Conservation (phyloP, 108 stramenopile species). For the Fragilaria radians region DNA sequence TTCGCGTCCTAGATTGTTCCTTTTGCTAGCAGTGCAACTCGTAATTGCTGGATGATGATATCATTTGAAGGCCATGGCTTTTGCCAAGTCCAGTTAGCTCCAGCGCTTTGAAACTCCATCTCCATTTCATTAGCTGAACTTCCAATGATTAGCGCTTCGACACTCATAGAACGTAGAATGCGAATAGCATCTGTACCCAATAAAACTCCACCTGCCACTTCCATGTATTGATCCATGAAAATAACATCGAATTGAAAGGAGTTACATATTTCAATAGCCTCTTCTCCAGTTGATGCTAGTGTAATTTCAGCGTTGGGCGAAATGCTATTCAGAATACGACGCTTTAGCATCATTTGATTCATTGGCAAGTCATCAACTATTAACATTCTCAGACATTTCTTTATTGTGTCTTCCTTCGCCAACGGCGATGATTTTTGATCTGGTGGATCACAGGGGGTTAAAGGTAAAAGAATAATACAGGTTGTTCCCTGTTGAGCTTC, state of each 20-base stretch:
- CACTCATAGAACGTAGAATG: conserved; percentile 16
- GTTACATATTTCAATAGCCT: too few species aligned
- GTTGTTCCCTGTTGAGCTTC: conserved; percentile 6
- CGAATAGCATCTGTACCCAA: conserved; percentile 28
- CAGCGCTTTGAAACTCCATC: conserved; percentile 12
- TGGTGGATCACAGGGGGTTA: not conserved
- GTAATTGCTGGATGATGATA: too few species aligned
- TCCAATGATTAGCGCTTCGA: conserved; percentile 10
- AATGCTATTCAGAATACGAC: conserved; percentile 5
- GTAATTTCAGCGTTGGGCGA: conserved; percentile 26
- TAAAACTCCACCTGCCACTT: conserved; percentile 18
- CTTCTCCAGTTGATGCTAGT: conserved; percentile 2
- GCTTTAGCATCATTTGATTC: conserved; percentile 16
- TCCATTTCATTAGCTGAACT: conserved; percentile 26
- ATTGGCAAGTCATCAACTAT: conserved; percentile 31
- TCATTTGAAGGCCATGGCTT: conserved; percentile 25
- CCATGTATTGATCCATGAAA: conserved; percentile 39
- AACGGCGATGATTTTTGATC: not conserved
- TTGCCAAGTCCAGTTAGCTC: conserved; percentile 19
- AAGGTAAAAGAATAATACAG: conserved; percentile 1
- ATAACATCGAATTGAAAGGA: conserved; percentile 24
- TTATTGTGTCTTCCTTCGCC: conserved; percentile 3
- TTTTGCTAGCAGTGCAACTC: too few species aligned
- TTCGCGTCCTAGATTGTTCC: too few species aligned
- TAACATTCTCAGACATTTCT: conserved; percentile 13